phyloP scores from a whole-genome alignment of 176 grass and related monocot genomes.

The Bonia amplexicaulis region DNA sequence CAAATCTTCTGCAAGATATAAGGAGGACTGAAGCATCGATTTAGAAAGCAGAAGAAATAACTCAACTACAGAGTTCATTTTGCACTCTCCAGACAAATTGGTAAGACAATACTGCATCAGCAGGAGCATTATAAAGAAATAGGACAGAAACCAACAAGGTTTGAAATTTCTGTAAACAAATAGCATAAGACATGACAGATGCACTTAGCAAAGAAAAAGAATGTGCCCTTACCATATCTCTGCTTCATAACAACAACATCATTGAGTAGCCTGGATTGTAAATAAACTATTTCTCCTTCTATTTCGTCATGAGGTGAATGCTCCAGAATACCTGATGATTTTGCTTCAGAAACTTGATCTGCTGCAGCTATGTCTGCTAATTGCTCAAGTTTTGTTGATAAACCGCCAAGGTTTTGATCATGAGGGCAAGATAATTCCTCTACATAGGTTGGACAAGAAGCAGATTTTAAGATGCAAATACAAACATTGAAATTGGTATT shows the following conservation, averaged over 20 bases:
- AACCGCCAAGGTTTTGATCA: not conserved
- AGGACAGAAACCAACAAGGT: not conserved
- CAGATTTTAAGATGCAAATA: constrained; percentile 16
- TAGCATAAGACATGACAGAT: not conserved
- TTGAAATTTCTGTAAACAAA: not conserved
- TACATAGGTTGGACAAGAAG: constrained; percentile 12
- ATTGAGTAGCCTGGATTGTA: constrained; percentile 73
- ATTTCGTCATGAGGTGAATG: constrained; percentile 82
- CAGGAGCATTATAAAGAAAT: constrained; percentile 4
- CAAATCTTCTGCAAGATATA: constrained; percentile 75
- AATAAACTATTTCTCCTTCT: constrained; percentile 85
- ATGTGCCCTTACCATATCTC: constrained; percentile 52
- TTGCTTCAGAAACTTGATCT: constrained; percentile 50
- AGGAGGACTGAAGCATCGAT: constrained; percentile 35
- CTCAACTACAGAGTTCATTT: constrained; percentile 19
- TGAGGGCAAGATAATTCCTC: not conserved
- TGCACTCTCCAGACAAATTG: not conserved
- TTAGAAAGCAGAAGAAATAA: constrained; percentile 45
- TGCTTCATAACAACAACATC: constrained; percentile 54
- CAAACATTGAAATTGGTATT: not conserved
- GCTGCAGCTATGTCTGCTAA: constrained; percentile 30
- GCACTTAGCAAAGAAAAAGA: not conserved
- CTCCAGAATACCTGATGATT: constrained; percentile 58
- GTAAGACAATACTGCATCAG: not conserved
- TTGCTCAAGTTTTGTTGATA: constrained; percentile 10